Percentiles rank a stretch among this genome's conserved stretches.
phyloP scores from a whole-genome alignment of 208 protist genomes.

The Crithidia thermophila region DNA sequence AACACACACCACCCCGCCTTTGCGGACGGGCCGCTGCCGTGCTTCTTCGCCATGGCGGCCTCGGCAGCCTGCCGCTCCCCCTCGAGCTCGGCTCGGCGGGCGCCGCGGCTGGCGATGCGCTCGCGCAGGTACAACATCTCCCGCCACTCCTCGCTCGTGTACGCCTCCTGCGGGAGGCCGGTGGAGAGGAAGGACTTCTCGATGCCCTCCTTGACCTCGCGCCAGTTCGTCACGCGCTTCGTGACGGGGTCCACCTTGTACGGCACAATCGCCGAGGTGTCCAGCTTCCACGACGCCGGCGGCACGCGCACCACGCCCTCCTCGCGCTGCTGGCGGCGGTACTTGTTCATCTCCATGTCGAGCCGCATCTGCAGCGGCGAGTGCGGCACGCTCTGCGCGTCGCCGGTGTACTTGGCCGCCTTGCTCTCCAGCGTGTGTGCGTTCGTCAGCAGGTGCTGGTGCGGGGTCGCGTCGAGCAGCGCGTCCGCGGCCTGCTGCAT shows the following conservation, averaged over 20 bases:
- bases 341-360: slow-evolving; percentile 84
- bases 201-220: slow-evolving; percentile 87
- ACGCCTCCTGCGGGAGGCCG: slow-evolving; percentile 78
- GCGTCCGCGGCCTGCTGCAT: slow-evolving; percentile 66
- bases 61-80: slow-evolving; percentile 41
- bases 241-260: slow-evolving; percentile 79
- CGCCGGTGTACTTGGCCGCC: slow-evolving; percentile 67
- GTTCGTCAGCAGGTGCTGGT: slow-evolving; percentile 91
- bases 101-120: slow-evolving; percentile 51
- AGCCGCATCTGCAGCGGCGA: slow-evolving; percentile 87
- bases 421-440: slow-evolving; percentile 52
- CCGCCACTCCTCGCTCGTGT: slow-evolving; percentile 74
- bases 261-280: slow-evolving; percentile 75
- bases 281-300: slow-evolving; percentile 70
- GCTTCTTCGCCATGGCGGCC: slow-evolving; percentile 23
- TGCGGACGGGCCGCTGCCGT: not conserved
- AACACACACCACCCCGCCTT: slow-evolving; percentile 44
- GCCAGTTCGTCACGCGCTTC: slow-evolving; percentile 82
- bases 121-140: slow-evolving; percentile 69
- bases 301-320: slow-evolving; percentile 90
- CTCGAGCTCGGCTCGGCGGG: slow-evolving; percentile 55
- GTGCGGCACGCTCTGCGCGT: slow-evolving; percentile 68
- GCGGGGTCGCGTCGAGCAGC: slow-evolving; percentile 81
- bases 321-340: slow-evolving; percentile 80
- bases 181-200: slow-evolving; percentile 83